phyloP scores from a whole-genome alignment of 768 basidiomycete genomes.

The Pleurotus tuber-regium region DNA sequence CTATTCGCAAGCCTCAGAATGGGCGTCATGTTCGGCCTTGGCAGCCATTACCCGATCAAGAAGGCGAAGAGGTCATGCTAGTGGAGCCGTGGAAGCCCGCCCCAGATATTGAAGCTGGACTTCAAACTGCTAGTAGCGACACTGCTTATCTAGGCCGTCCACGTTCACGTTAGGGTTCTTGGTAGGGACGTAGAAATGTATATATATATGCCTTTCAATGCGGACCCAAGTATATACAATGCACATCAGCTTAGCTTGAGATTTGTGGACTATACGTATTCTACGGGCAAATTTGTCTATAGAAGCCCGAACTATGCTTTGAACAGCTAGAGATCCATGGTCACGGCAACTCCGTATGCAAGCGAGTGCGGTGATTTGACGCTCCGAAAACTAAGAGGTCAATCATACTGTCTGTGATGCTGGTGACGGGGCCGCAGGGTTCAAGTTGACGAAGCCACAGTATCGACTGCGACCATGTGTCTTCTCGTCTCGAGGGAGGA shows the following conservation, averaged over 20 bases:
- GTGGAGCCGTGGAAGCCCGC: constrained; percentile 3
- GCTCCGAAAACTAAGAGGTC: too few relatives aligned
- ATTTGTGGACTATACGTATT: too few relatives aligned
- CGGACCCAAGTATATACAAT: background rate
- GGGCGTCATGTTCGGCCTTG: background rate
- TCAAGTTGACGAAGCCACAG: constrained; percentile 75
- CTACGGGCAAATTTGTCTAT: too few relatives aligned
- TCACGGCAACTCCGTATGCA: too few relatives aligned
- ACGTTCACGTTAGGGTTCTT: background rate
- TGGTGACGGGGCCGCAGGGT: constrained; percentile 22
- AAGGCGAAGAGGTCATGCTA: constrained; percentile 4
- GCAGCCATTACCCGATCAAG: constrained; percentile 1
- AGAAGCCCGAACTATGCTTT: too few relatives aligned
- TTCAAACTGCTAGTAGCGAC: background rate
- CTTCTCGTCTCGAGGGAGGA: constrained; percentile 79
- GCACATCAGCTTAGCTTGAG: too few relatives aligned
- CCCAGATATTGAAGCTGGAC: constrained; percentile 5
- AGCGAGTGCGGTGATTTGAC: too few relatives aligned
- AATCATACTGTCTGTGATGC: constrained; percentile 1
- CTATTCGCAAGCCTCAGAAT: background rate
- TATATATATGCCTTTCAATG: background rate
- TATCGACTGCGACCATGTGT: constrained; percentile 77
- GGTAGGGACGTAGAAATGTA: background rate
- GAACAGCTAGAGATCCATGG: too few relatives aligned
- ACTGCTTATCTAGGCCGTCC: background rate